A percentile compares a stretch with the other conserved stretches of the same genome.
These are phyloP conservation scores for Sphenostylis stenocarpa DNA, from an alignment of 306 rosid species.

Conservation along the genomic window DNA sequence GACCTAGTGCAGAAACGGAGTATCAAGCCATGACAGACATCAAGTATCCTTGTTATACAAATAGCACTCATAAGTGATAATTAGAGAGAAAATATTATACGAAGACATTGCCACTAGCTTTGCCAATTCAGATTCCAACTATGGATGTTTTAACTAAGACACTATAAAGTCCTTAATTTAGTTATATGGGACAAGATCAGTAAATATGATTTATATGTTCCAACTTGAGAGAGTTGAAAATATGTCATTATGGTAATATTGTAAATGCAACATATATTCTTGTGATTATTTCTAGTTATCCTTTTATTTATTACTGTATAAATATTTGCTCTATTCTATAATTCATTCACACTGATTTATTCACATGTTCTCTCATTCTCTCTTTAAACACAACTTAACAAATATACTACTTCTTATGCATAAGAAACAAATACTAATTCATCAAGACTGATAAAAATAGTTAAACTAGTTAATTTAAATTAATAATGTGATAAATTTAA, in stretches of 20 bases:
- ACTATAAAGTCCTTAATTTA: neutral
- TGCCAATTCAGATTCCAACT: neutral
- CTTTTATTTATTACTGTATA: neutral
- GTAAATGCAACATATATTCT: neutral
- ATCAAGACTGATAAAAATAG: no score
- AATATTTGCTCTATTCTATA: neutral
- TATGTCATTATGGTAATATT: neutral
- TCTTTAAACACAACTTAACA: neutral
- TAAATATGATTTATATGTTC: neutral
- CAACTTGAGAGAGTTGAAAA: neutral
- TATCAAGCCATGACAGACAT: no score
- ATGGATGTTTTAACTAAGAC: neutral
- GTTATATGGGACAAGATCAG: neutral
- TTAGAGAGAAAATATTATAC: neutral
- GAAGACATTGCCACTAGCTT: neutral
- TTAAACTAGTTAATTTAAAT: no score
- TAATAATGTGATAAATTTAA: no score
- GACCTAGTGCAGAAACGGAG: neutral
- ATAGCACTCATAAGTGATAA: neutral
- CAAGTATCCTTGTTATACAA: no score
- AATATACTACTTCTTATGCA: no score
- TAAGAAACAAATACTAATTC: no score
- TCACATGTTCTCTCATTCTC: neutral
- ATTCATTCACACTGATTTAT: neutral
- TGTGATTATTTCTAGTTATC: neutral